phyloP scores from a whole-genome alignment of 2,329 filamentous ascomycete species.

The Capronia epimyces region DNA sequence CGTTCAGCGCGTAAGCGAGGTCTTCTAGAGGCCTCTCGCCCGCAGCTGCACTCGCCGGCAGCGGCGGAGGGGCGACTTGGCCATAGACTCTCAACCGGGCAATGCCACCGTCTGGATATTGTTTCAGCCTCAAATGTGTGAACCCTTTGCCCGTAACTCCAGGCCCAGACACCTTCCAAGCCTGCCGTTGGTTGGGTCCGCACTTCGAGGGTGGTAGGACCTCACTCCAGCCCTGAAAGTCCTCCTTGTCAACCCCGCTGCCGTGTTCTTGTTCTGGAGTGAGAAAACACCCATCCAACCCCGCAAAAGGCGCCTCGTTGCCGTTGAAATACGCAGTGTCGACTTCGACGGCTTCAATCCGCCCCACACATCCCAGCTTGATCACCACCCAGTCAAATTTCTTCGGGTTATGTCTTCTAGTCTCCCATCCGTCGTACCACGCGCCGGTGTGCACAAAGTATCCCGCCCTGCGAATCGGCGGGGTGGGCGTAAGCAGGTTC shows the following conservation, averaged over 20 bases:
- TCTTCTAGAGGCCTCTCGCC: slow-evolving; percentile 33
- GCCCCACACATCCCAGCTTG: slow-evolving; percentile 38
- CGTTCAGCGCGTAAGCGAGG: slow-evolving; percentile 39
- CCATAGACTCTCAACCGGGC: slow-evolving; percentile 41
- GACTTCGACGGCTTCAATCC: slow-evolving; percentile 41
- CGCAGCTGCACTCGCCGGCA: slow-evolving; percentile 16
- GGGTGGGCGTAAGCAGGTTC: slow-evolving; percentile 54
- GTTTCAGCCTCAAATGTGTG: slow-evolving; percentile 41
- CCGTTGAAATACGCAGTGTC: slow-evolving; percentile 43
- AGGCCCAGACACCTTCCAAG: slow-evolving; percentile 35
- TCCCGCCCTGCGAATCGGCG: slow-evolving; percentile 52
- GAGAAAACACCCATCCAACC: slow-evolving; percentile 35
- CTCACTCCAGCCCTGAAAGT: slow-evolving; percentile 37
- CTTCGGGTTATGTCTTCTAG: slow-evolving; percentile 54
- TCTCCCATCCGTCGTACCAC: slow-evolving; percentile 64
- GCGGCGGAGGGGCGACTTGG: slow-evolving; percentile 36
- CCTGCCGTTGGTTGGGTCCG: slow-evolving; percentile 40
- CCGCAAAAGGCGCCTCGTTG: slow-evolving; percentile 43
- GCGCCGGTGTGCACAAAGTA: slow-evolving; percentile 56
- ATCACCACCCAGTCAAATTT: slow-evolving; percentile 58
- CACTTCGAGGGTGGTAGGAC: slow-evolving; percentile 38
- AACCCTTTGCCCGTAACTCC: slow-evolving; percentile 32
- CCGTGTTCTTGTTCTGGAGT: slow-evolving; percentile 29
- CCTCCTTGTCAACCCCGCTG: slow-evolving; percentile 31
- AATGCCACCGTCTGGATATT: slow-evolving; percentile 46